Evolutionary conservation across 1,284 basidiomycete species (phyloP), one percentile per base, ranked within the genome.

Genomic region (Uromyces viciae-fabae): DNA sequence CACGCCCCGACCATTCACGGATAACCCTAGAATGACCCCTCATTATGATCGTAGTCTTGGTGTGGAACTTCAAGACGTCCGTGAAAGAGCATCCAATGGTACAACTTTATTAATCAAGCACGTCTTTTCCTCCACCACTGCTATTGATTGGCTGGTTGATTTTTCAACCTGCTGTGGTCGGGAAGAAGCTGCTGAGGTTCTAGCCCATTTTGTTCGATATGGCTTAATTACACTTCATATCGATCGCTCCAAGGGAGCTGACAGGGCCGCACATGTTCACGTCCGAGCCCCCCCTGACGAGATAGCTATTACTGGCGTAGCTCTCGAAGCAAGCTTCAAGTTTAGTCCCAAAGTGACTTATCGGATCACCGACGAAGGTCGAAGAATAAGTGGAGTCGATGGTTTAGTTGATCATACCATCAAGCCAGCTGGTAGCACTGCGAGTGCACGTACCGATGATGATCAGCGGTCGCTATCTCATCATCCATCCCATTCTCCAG

Each of bases 151-250:
- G 97, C 90, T 99, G 75, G 93, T 94, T 85, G 95, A 99, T 86
- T 98, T 95, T 84, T 95, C 96, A 0, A 98, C 96, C 0, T 93
- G 96, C 62, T 94, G 95, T 71, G 95, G 95, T 31, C 89, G 94
- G 75, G 97, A 99, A 85, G 97, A 99, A 87, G 96, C 95, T 0
- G 94, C 94, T 31, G 97, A 99, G 88, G 92, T 98, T 89, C 91
- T 93, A 3, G 97, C 95, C 0, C 97, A 99, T 85, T 98, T 99
- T 85, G 95, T 98, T 66, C 91, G 97, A 58, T 96, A 97, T 84
- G 94, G 94, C 52, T 90, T 96, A 83, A 93, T 99, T 86, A 87
- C 88, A 15, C 88, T 98, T 49, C 93, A 96, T 82, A 82, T 84
- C 49, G 89, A 90, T 84, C 87, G 86, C 81, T 87, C 87, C 4